Base-by-base conservation (phyloP, 2,329 filamentous ascomycete genomes). In the Chaetomium strumarium region DNA sequence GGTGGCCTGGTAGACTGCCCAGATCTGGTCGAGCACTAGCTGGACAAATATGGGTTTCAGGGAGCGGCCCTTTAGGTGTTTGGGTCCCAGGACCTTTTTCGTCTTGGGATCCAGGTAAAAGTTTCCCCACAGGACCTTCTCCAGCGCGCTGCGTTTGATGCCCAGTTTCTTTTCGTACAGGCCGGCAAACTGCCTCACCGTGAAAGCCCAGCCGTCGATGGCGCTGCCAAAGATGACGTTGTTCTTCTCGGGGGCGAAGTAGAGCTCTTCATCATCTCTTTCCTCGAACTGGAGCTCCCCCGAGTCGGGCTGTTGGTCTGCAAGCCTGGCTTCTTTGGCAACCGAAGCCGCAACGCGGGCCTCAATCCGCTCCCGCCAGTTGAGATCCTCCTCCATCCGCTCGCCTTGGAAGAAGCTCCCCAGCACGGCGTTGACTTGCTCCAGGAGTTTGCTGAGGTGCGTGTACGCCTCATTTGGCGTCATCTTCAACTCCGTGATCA, bases 211-310 rank as follows among this genome's bases (percentile, higher is more conserved):
- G n/a, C 93, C 93, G 66, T 99, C 93, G 52, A 96, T 86, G 55
- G 93, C 93, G 67, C 92, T 97, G 73, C 90, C 90, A 68, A 99
- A 99, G 58, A 99, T 97, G 68, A 99, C 93, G 65, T 99, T 99
- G 69, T 96, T 96, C 70, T 92, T 95, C 66, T 99, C 93, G 0
- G 93, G 93, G 0, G 93, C 90, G 70, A 99, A 99, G 69, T 99
- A 99, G 24, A 99, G 84, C 67, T 96, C 91, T 67, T 97, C 91
- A 64, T 99, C 93, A 64, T 96, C 91, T 61, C 84, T 84, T 67
- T 97, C 93, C 67, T 96, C 85, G 62, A 90, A 99, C 52, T 85
- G 79, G 5, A 82, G 67, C 14, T 85, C 83, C 3, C 81, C 79
- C n/a, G 72, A 70, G 5, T 78, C 75, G 51, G 72, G 75, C 41